A percentile compares a stretch with the other conserved stretches of the same genome.
Evolutionary conservation across 2,329 filamentous ascomycete genomes (phyloP).

Genomic region (Paracoccidioides lutzii): DNA sequence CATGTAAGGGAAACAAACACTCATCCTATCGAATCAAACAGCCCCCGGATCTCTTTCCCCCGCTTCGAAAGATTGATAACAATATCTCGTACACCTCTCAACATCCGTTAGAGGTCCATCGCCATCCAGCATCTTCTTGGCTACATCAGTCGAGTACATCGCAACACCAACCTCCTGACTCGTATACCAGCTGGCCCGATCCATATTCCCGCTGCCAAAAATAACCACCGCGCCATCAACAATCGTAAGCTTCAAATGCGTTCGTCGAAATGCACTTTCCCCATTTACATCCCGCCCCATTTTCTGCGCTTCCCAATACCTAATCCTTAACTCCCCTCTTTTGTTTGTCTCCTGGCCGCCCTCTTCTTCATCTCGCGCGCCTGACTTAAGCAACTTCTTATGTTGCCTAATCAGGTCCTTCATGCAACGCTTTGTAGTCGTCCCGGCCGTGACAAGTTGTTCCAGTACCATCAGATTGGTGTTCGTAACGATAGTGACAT

Average conservation of each 20-base stretch:
- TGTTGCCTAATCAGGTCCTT: slow-evolving; percentile 19
- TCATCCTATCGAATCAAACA: no score
- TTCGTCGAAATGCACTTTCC: slow-evolving; percentile 26
- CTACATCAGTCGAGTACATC: slow-evolving; percentile 34
- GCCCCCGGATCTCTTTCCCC: no score
- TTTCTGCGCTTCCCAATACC: not conserved
- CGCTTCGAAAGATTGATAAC: not conserved
- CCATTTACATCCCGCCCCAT: not conserved
- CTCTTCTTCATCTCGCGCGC: not conserved
- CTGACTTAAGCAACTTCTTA: not conserved
- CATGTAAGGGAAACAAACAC: not conserved
- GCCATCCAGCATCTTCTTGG: slow-evolving; percentile 18
- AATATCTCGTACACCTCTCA: not conserved
- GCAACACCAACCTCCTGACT: slow-evolving; percentile 69
- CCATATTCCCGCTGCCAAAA: slow-evolving; percentile 71
- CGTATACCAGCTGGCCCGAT: slow-evolving; percentile 75
- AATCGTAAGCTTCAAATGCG: slow-evolving; percentile 65
- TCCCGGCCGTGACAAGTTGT: slow-evolving; percentile 67
- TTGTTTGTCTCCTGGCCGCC: not conserved
- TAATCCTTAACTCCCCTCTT: not conserved
- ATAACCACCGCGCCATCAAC: slow-evolving; percentile 56
- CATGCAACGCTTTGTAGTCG: slow-evolving; percentile 55
- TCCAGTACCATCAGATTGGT: slow-evolving; percentile 62
- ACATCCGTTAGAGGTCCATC: not conserved
- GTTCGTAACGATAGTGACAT: slow-evolving; percentile 56